A percentile compares a stretch with the other conserved stretches of the same genome.
Conservation (phyloP, 495 filamentous ascomycete species). For the Aspergillus mulundensis region DNA sequence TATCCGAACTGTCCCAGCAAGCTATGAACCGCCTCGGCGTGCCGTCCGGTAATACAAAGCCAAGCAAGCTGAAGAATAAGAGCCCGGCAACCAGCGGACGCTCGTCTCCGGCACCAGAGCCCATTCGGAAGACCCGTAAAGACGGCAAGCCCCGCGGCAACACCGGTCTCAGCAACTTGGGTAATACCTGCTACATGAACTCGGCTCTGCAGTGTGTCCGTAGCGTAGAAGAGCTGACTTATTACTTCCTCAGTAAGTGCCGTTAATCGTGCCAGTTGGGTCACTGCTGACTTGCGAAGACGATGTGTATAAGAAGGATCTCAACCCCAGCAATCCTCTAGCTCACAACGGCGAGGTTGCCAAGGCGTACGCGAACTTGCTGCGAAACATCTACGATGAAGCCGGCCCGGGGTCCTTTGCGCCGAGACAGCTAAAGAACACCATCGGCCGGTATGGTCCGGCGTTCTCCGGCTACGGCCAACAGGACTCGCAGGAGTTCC, state of each 20-base stretch:
- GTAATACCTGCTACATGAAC: conserved; percentile 99
- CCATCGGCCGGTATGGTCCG: conserved; percentile 73
- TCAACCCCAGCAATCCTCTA: conserved; percentile 80
- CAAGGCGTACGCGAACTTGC: conserved; percentile 67
- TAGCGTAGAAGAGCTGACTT: conserved; percentile 83
- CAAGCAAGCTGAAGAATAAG: conserved; percentile 36
- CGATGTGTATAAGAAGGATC: conserved; percentile 65
- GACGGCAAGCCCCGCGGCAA: conserved; percentile 64
- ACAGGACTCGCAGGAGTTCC: conserved; percentile 95
- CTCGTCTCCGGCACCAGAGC: conserved; percentile 56
- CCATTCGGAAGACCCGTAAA: conserved; percentile 61
- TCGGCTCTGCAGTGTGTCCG: conserved; percentile 91
- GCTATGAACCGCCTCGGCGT: conserved; percentile 39
- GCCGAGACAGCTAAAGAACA: conserved; percentile 73
- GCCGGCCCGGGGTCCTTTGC: conserved; percentile 57
- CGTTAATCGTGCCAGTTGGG: background rate
- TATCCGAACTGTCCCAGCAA: conserved; percentile 52
- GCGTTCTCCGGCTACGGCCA: conserved; percentile 92
- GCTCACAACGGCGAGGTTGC: conserved; percentile 81
- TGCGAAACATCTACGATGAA: conserved; percentile 65
- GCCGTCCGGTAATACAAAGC: conserved; percentile 34
- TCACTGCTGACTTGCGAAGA: conserved; percentile 38
- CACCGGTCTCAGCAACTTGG: conserved; percentile 82
- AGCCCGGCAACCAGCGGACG: conserved; percentile 50
- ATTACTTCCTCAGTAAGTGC: conserved; percentile 73